A percentile compares a stretch with the other conserved stretches of the same genome.
These are phyloP conservation scores for Echria macrotheca DNA, from an alignment of 495 filamentous ascomycete species.

Conservation along the genomic window DNA sequence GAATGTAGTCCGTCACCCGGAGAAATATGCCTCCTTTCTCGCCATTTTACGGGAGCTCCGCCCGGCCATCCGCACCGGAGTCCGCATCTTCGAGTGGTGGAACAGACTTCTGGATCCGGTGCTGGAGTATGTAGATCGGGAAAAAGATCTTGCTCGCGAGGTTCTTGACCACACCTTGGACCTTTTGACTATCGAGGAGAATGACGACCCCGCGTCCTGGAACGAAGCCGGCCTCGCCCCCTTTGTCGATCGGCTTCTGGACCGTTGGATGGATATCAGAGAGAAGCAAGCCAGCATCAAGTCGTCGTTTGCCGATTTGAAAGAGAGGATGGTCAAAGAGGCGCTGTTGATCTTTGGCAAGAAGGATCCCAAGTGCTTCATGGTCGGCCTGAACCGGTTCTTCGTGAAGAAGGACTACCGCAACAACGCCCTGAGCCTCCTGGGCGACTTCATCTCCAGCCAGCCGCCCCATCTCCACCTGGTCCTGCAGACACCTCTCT, in stretches of 20 bases:
- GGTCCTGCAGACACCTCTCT: conserved; percentile 59
- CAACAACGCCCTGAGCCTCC: conserved; percentile 50
- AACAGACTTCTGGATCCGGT: conserved; percentile 55
- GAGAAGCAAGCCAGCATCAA: conserved; percentile 40
- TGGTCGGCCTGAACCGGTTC: conserved; percentile 53
- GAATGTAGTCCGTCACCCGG: conserved; percentile 45
- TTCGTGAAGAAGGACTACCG: conserved; percentile 55
- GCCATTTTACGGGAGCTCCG: conserved; percentile 52
- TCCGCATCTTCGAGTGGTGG: conserved; percentile 60
- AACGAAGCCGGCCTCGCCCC: conserved; percentile 36
- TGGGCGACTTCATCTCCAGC: conserved; percentile 59
- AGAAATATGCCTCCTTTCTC: conserved; percentile 57
- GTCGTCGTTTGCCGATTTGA: conserved; percentile 41
- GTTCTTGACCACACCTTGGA: conserved; percentile 49
- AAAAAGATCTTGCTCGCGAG: conserved; percentile 54
- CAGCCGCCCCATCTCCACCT: conserved; percentile 68
- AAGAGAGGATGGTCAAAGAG: conserved; percentile 48
- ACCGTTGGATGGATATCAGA: conserved; percentile 54
- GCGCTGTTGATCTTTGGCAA: conserved; percentile 56
- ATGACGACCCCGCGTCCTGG: conserved; percentile 44
- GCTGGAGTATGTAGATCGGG: conserved; percentile 49
- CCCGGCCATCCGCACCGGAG: conserved; percentile 50
- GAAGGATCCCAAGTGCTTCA: conserved; percentile 62
- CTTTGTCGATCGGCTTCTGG: conserved; percentile 49
- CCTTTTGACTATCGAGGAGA: conserved; percentile 52